phyloP scores from a whole-genome alignment of 345 rosid genomes.

The Mallotus nudiflorus region DNA sequence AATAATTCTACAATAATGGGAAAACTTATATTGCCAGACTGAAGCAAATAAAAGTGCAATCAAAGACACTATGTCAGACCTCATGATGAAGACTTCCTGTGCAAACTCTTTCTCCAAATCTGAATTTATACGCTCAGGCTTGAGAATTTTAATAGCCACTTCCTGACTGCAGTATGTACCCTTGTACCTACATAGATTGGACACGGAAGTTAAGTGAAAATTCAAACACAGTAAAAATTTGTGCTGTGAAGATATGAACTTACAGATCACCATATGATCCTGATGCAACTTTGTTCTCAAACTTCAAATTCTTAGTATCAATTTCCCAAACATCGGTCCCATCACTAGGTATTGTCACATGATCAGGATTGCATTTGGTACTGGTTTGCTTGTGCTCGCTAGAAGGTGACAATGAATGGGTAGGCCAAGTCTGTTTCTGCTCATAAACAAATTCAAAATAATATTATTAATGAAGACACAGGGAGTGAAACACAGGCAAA shows the following conservation, averaged over 20 bases:
- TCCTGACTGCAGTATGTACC: conserved; percentile 95
- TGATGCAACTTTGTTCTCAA: conserved; percentile 84
- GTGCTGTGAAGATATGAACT: conserved; percentile 38
- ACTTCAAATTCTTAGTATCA: conserved; percentile 62
- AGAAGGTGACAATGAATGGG: conserved; percentile 49
- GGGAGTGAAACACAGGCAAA: background rate
- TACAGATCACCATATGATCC: conserved; percentile 98
- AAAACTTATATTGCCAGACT: background rate
- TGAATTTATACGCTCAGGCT: conserved; percentile 83
- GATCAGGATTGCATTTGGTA: conserved; percentile 38
- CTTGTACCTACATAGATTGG: conserved; percentile 59
- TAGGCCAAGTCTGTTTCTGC: conserved; percentile 62
- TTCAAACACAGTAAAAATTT: conserved; percentile 7
- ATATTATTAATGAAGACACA: background rate
- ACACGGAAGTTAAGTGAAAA: conserved; percentile 4
- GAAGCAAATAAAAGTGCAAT: background rate
- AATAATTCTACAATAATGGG: background rate
- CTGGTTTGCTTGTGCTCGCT: conserved; percentile 40
- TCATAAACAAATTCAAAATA: conserved; percentile 12
- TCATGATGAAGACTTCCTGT: conserved; percentile 95
- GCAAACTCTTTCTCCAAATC: conserved; percentile 91
- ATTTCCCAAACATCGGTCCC: conserved; percentile 99
- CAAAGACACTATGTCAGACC: conserved; percentile 44
- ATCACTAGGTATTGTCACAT: conserved; percentile 81
- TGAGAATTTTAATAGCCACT: conserved; percentile 93